Evolutionary conservation across 2,329 filamentous ascomycete species (phyloP), one percentile per base, ranked within the genome.

Genomic region (Colletotrichum paranaense): DNA sequence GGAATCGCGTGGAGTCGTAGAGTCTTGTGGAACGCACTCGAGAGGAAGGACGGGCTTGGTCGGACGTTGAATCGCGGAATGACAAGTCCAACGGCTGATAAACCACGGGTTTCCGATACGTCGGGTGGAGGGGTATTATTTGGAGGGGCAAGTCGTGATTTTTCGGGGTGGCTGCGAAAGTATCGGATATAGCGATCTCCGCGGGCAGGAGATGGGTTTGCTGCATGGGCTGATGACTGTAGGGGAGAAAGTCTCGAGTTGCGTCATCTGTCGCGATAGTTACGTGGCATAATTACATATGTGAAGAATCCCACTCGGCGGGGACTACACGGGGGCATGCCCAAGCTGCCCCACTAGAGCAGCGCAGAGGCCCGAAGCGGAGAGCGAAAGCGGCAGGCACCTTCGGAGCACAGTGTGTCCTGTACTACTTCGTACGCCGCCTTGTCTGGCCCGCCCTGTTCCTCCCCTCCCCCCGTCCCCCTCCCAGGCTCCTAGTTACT

Each of bases 121-220:
- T 68, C 62, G 66, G 67, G 66, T 64, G 71, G 65, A 49, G 42
- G 42, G 42, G 42, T 49, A 49, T 49, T 67, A 55, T 62, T 58
- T 69, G 73, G 73, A 74, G 70, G 73, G 64, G 69, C 66, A 74
- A 69, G 68, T 73, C 30, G 59, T 55, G 73, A 68, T 63, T 72
- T 73, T 73, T 71, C 59, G 60, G 62, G 46, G 28, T 64, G 46
- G 19, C 22, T 52, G 38, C 66, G 60, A 60, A 32, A 30, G 2
- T 58, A 16, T 35, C 16, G 67, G 59, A 28, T 69, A 60, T 22
- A 55, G 4, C n/a, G 63, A 56, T 71, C 56, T 67, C 19, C 55
- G 59, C 30, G 42, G 57, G 14, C n/a, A 14, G 24, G 16, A 49
- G 26, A 56, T n/a, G 53, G 66, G 26, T 16, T 66, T 73, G 14